Evolutionary conservation across 1,139 yeast species (phyloP).

Genomic region (Diutina catenulata): DNA sequence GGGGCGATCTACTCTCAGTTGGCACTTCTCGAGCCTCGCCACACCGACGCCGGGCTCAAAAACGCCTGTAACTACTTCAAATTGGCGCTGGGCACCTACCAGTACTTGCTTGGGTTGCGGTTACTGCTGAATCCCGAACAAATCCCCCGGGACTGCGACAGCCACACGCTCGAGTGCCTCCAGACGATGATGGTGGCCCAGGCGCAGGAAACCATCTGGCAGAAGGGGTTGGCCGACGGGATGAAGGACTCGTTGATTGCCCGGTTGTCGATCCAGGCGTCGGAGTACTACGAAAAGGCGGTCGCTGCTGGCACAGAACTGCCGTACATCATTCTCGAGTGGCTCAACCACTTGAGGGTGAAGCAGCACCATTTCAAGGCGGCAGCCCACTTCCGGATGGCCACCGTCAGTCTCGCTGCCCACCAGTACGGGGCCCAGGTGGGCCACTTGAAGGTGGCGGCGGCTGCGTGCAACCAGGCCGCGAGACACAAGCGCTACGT

Average conservation of each 20-base stretch:
- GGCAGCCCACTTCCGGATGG: constrained; percentile 54
- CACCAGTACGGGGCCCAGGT: constrained; percentile 63
- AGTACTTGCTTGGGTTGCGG: constrained; percentile 18
- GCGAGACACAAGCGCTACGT: constrained; percentile 31
- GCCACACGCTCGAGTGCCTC: constrained; percentile 18
- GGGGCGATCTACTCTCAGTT: constrained; percentile 53
- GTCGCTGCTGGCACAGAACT: constrained; percentile 33
- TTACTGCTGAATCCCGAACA: not conserved
- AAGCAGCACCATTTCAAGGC: constrained; percentile 57
- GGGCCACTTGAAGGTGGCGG: constrained; percentile 38
- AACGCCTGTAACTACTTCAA: constrained; percentile 56
- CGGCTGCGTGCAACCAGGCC: constrained; percentile 21
- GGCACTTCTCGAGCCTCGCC: constrained; percentile 32
- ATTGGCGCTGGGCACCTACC: constrained; percentile 59
- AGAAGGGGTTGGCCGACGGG: constrained; percentile 44
- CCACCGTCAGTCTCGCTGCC: constrained; percentile 36
- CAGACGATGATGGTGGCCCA: constrained; percentile 56
- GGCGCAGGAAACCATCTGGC: constrained; percentile 85
- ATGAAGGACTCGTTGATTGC: constrained; percentile 54
- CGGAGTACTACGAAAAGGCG: constrained; percentile 43
- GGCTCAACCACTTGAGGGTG: constrained; percentile 49
- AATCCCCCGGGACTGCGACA: constrained; percentile 14
- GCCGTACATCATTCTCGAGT: constrained; percentile 44
- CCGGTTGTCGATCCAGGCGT: constrained; percentile 51
- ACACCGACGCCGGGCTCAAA: constrained; percentile 46